These are phyloP conservation scores for Phylloporus scabripes DNA, from an alignment of 768 basidiomycete species.

Conservation along the genomic window DNA sequence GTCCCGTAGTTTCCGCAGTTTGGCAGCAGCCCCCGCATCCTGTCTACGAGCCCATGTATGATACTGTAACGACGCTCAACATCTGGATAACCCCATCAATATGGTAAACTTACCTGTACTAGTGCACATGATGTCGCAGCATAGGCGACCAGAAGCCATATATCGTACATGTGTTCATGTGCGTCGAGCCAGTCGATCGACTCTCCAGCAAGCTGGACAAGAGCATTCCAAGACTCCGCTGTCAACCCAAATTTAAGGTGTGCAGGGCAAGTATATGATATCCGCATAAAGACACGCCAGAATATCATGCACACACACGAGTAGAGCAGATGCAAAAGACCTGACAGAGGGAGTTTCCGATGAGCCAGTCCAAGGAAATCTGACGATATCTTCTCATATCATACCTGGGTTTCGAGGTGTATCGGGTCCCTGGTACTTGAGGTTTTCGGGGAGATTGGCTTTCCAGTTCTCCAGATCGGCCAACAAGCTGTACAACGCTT, in stretches of 20 bases:
- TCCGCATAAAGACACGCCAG: slow-evolving; percentile 97
- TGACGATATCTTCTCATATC: slow-evolving; percentile 18
- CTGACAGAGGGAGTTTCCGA: slow-evolving; percentile 33
- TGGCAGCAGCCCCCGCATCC: slow-evolving; percentile 67
- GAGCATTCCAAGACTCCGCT: slow-evolving; percentile 70
- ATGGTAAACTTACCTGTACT: slow-evolving; percentile 61
- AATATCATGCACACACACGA: slow-evolving; percentile 93
- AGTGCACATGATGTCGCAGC: slow-evolving; percentile 84
- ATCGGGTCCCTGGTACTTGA: slow-evolving; percentile 71
- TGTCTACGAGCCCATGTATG: slow-evolving; percentile 88
- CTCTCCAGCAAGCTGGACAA: slow-evolving; percentile 70
- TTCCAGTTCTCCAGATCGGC: slow-evolving; percentile 75
- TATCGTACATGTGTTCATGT: slow-evolving; percentile 77
- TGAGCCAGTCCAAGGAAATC: slow-evolving; percentile 1
- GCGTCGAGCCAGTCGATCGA: slow-evolving; percentile 86
- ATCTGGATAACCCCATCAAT: background rate
- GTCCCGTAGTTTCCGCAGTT: slow-evolving; percentile 76
- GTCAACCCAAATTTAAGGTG: slow-evolving; percentile 85
- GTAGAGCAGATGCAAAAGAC: slow-evolving; percentile 83
- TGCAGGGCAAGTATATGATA: slow-evolving; percentile 86
- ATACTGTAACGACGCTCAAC: slow-evolving; percentile 48
- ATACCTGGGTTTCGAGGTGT: slow-evolving; percentile 63
- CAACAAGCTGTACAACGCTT: slow-evolving; percentile 60
- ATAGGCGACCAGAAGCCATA: slow-evolving; percentile 84
- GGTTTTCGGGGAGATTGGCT: slow-evolving; percentile 64